These are phyloP conservation scores for Tolypocladium amazonense DNA, from an alignment of 2,329 filamentous ascomycete genomes.

Conservation along the genomic window DNA sequence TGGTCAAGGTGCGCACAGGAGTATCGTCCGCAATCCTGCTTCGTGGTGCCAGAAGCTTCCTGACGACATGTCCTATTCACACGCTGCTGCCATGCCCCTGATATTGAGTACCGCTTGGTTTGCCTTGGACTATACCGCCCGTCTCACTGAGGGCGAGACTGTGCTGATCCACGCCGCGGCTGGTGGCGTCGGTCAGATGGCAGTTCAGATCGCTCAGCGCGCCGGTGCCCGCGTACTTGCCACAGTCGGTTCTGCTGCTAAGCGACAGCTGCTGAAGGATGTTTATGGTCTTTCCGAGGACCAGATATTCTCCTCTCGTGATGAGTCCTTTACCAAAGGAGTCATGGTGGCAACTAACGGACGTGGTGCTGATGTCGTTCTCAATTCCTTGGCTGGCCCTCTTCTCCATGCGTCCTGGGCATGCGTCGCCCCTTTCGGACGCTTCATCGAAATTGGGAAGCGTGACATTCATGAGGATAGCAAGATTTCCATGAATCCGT, in stretches of 20 bases:
- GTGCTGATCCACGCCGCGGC: conserved; percentile 27
- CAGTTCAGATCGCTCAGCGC: conserved; percentile 22
- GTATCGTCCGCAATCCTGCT: not conserved
- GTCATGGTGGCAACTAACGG: not conserved
- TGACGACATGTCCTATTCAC: not conserved
- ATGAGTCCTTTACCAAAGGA: not conserved
- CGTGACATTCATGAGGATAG: not conserved
- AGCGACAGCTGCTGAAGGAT: conserved; percentile 15
- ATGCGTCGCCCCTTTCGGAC: not conserved
- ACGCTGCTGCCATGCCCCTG: conserved; percentile 15
- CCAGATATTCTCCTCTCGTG: not conserved
- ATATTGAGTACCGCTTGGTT: conserved; percentile 16
- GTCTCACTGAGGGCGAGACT: conserved; percentile 10
- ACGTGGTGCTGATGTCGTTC: not conserved
- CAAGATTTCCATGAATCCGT: not conserved
- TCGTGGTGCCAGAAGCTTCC: not conserved
- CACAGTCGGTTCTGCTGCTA: conserved; percentile 20
- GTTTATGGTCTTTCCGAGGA: not conserved
- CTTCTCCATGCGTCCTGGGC: not conserved
- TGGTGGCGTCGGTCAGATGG: conserved; percentile 25
- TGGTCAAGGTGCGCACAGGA: not conserved
- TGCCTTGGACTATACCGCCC: conserved; percentile 13
- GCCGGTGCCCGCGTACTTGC: conserved; percentile 25
- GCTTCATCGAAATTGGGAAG: not conserved
- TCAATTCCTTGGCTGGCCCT: not conserved